phyloP scores from a whole-genome alignment of 352 stramenopile species.

The Hyaloperonospora brassicae region DNA sequence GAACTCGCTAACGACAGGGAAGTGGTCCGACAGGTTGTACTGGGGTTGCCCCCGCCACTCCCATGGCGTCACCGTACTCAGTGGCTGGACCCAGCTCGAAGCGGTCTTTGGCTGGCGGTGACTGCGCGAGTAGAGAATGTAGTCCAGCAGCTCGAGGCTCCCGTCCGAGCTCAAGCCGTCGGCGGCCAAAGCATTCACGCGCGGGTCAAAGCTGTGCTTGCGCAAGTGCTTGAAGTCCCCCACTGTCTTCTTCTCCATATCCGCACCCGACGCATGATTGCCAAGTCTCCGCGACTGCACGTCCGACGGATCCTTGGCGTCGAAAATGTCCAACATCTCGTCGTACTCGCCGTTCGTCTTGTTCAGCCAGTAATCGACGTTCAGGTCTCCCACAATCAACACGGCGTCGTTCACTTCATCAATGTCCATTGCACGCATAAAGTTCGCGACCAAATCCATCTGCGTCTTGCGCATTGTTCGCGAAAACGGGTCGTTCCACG shows the following conservation, averaged over 20 bases:
- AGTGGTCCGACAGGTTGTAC: slow-evolving; percentile 75
- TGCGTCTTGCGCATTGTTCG: slow-evolving; percentile 51
- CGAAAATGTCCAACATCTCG: slow-evolving; percentile 66
- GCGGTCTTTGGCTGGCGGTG: slow-evolving; percentile 50
- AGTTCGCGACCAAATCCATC: slow-evolving; percentile 52
- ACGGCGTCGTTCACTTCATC: slow-evolving; percentile 52
- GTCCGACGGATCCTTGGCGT: slow-evolving; percentile 39
- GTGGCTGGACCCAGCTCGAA: slow-evolving; percentile 53
- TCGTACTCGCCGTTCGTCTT: slow-evolving; percentile 67
- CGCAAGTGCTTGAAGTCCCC: slow-evolving; percentile 31
- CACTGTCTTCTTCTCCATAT: slow-evolving; percentile 17
- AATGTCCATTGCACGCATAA: slow-evolving; percentile 52
- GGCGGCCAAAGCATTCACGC: slow-evolving; percentile 56
- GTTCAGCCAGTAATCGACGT: slow-evolving; percentile 75
- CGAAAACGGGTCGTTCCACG: slow-evolving; percentile 60
- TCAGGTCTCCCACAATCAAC: slow-evolving; percentile 59
- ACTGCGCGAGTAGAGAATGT: slow-evolving; percentile 49
- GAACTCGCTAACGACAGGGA: slow-evolving; percentile 61
- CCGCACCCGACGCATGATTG: slow-evolving; percentile 16
- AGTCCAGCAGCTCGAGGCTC: slow-evolving; percentile 66
- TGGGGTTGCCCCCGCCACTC: slow-evolving; percentile 51
- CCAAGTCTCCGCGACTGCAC: slow-evolving; percentile 16
- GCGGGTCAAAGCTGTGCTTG: slow-evolving; percentile 66
- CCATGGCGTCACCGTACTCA: slow-evolving; percentile 45
- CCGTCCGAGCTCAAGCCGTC: slow-evolving; percentile 65